A percentile compares a stretch with the other conserved stretches of the same genome.
Evolutionary conservation across 257 asterid species (phyloP).

Genomic region (Craterostigma plantagineum): DNA sequence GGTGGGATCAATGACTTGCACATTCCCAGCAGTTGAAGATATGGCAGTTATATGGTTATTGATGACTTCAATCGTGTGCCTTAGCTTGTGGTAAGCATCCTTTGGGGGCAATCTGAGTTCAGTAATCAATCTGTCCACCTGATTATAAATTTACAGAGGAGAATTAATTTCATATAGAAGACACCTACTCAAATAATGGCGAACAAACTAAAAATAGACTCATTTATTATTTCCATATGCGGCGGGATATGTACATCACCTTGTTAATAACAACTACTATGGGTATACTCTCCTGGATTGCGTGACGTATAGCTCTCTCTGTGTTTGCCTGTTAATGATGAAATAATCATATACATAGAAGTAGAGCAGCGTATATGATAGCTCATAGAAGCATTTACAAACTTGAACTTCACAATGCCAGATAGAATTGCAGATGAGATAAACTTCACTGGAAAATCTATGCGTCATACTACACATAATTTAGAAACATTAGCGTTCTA

Average conservation of each 20-base stretch:
- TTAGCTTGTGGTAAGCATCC: slow-evolving; percentile 87
- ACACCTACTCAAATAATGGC: background rate
- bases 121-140: slow-evolving; percentile 87
- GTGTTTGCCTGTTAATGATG: background rate
- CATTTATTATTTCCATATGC: slow-evolving; percentile 10
- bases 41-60: slow-evolving; percentile 70
- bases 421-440: no score
- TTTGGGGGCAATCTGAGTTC: slow-evolving; percentile 93
- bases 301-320: slow-evolving; percentile 6
- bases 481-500: no score
- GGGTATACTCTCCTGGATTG: slow-evolving; percentile 7
- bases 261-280: slow-evolving; percentile 6
- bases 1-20: slow-evolving; percentile 70
- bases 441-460: no score
- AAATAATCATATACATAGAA: background rate
- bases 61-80: slow-evolving; percentile 77
- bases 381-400: no score
- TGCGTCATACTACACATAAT: no score
- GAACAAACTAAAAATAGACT: slow-evolving; percentile 5
- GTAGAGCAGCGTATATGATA: no score
- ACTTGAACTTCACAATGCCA: background rate
- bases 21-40: slow-evolving; percentile 84
- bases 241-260: background rate
- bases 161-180: slow-evolving; percentile 5
- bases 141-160: slow-evolving; percentile 5